Base-by-base conservation (phyloP, 345 rosid genomes). In the Citrus sp. region DNA sequence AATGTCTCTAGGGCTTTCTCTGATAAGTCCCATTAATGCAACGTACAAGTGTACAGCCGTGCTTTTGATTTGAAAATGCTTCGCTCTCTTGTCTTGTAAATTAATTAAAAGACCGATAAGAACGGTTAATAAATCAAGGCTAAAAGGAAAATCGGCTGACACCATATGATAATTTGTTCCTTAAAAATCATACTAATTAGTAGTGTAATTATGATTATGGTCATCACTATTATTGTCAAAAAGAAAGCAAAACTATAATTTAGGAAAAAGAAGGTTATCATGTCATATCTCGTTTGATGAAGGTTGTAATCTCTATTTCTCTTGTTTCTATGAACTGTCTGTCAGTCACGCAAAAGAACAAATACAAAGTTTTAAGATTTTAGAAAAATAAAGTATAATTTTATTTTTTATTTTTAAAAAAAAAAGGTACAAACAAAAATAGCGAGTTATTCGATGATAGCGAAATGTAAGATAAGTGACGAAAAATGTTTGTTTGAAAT, bases 371-470 rank as follows among this genome's bases (percentile, higher is more conserved):
- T 78, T 8, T 71, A 25, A 65, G 46, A 67, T 63, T 54, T 70
- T 58, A 38, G 40, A 35, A 83, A 65, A 4, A 49, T 54, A 70
- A 56, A 13, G n/a, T 28, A 68, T 51, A 51, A 51, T 18, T 51
- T 54, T 46, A 12, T 46, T 35, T 35, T 5, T 6, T 5, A 5
- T 35, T 42, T 46, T 0, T 0, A 0, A 46, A 46, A 14, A 22
- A 22, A 73, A 34, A 16, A 28, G 10, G 46, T 28, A 59, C 74
- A 70, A 81, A 77, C 74, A 71, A 70, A 83, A 71, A 34, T 34
- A 75, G 81, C 72, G 87, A 54, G 85, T 40, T 80, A 42, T 82
- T 89, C 83, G 84, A 87, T 89, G 91, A 87, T 81, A 89, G 92
- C 86, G 87, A 89, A 74, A 81, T 85, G 68, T 70, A 58, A 75